A percentile compares a stretch with the other conserved stretches of the same genome.
These are phyloP conservation scores for Xylaria longipes DNA, from an alignment of 495 filamentous ascomycete species.

Conservation along the genomic window DNA sequence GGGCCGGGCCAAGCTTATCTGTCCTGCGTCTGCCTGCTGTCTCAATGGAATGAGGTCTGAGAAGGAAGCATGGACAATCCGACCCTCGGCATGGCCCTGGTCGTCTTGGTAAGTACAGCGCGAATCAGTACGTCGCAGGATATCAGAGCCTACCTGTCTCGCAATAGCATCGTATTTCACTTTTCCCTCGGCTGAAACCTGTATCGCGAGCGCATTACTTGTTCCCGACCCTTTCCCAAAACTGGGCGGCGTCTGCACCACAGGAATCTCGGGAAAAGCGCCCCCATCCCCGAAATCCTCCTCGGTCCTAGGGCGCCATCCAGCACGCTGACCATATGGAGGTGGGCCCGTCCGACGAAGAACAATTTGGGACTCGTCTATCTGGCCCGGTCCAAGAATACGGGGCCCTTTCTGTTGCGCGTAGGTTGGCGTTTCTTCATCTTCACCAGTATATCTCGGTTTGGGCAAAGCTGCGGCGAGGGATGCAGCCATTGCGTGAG, in stretches of 20 bases:
- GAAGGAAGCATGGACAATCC: slow-evolving; percentile 92
- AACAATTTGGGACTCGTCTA: slow-evolving; percentile 87
- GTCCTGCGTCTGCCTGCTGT: slow-evolving; percentile 91
- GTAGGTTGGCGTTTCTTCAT: slow-evolving; percentile 77
- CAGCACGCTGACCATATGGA: slow-evolving; percentile 65
- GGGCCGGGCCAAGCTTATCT: slow-evolving; percentile 87
- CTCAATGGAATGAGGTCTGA: slow-evolving; percentile 95
- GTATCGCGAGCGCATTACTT: slow-evolving; percentile 88
- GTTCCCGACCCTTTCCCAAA: slow-evolving; percentile 72
- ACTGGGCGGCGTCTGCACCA: too few relatives aligned
- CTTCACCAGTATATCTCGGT: slow-evolving; percentile 85
- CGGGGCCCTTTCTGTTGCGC: slow-evolving; percentile 78
- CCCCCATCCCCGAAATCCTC: slow-evolving; percentile 98
- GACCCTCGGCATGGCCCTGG: slow-evolving; percentile 75
- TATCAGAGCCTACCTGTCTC: slow-evolving; percentile 55
- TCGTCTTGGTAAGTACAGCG: not conserved
- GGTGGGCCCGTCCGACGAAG: slow-evolving; percentile 59
- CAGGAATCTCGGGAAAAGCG: slow-evolving; percentile 87
- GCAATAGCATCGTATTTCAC: slow-evolving; percentile 98
- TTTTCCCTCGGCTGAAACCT: slow-evolving; percentile 89
- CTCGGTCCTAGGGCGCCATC: slow-evolving; percentile 86
- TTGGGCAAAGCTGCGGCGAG: slow-evolving; percentile 85
- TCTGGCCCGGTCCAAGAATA: slow-evolving; percentile 75
- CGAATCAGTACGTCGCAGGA: not conserved
- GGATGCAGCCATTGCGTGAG: slow-evolving; percentile 66